phyloP scores from a whole-genome alignment of 495 filamentous ascomycete species.

The Chaetomium tenue region DNA sequence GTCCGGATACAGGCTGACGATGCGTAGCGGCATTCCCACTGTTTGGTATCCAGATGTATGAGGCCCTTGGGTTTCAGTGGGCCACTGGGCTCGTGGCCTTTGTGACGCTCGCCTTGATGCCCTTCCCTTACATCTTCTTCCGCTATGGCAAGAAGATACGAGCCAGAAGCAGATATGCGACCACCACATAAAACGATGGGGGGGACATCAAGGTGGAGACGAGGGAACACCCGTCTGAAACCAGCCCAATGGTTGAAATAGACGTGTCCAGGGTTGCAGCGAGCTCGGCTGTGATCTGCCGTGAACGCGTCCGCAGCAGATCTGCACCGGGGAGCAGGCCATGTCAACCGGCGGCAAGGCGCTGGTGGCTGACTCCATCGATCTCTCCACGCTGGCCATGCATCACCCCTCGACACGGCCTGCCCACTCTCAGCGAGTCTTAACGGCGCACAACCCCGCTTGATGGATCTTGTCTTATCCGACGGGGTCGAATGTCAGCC shows the following conservation, averaged over 20 bases:
- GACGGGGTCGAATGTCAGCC: not conserved
- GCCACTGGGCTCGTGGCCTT: constrained; percentile 67
- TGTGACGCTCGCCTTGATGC: constrained; percentile 65
- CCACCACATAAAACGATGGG: constrained; percentile 21
- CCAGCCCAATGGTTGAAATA: constrained; percentile 4
- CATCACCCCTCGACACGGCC: not conserved
- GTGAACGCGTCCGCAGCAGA: not conserved
- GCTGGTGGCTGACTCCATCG: not conserved
- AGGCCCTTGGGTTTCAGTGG: constrained; percentile 68
- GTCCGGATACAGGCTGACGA: constrained; percentile 13
- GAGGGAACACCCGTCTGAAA: constrained; percentile 6
- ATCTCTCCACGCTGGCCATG: not conserved
- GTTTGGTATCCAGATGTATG: constrained; percentile 59
- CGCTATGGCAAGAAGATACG: constrained; percentile 57
- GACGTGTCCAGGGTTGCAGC: constrained; percentile 13
- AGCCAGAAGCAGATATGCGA: constrained; percentile 49
- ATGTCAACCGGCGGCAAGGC: not conserved
- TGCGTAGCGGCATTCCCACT: constrained; percentile 47
- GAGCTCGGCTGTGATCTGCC: constrained; percentile 15
- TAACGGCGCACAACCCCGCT: not conserved
- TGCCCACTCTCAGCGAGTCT: not conserved
- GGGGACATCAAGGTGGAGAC: constrained; percentile 5
- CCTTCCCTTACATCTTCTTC: constrained; percentile 71
- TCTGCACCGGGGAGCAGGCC: constrained; percentile 4
- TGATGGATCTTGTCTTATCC: not conserved